These are phyloP conservation scores for Umbelopsis sp. DNA, from an alignment of 192 early-diverging fungal genomes.

Conservation along the genomic window DNA sequence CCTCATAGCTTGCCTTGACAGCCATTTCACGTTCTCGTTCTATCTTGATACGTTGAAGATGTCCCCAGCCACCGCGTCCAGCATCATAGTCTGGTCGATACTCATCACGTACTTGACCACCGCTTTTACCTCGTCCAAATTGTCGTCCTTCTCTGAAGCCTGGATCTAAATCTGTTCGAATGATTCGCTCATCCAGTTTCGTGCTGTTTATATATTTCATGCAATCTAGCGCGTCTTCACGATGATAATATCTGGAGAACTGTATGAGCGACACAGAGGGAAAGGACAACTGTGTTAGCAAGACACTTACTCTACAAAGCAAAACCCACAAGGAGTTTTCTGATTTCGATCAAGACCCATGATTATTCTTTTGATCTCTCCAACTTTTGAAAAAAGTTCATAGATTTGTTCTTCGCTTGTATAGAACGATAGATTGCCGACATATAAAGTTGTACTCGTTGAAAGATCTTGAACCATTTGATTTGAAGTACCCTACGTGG, in stretches of 20 bases:
- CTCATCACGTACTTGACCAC: slow-evolving; percentile 96
- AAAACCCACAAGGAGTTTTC: slow-evolving; percentile 98
- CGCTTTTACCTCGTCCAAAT: slow-evolving; percentile 91
- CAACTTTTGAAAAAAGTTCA: slow-evolving; percentile 92
- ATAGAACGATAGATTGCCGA: slow-evolving; percentile 97
- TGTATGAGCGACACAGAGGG: neutral
- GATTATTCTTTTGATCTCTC: slow-evolving; percentile 98
- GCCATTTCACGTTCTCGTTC: slow-evolving; percentile 71
- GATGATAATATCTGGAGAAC: slow-evolving; percentile 78
- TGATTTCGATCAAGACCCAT: slow-evolving; percentile 94
- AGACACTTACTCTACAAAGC: slow-evolving; percentile 92
- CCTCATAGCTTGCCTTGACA: slow-evolving; percentile 67
- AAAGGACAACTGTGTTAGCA: neutral
- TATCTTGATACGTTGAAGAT: slow-evolving; percentile 63
- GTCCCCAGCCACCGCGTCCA: slow-evolving; percentile 96
- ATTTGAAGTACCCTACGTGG: slow-evolving; percentile 48
- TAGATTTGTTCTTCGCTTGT: slow-evolving; percentile 99
- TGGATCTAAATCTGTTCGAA: slow-evolving; percentile 95
- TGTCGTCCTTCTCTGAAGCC: slow-evolving; percentile 93
- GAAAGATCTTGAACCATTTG: slow-evolving; percentile 55
- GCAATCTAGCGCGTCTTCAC: slow-evolving; percentile 87
- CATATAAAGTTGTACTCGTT: slow-evolving; percentile 83
- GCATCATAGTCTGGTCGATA: slow-evolving; percentile 94
- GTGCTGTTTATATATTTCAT: slow-evolving; percentile 94
- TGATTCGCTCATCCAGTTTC: slow-evolving; percentile 92